Evolutionary conservation across 306 rosid genomes (phyloP), one percentile per base, ranked within the genome.

Genomic region (Cicer cuneatum): DNA sequence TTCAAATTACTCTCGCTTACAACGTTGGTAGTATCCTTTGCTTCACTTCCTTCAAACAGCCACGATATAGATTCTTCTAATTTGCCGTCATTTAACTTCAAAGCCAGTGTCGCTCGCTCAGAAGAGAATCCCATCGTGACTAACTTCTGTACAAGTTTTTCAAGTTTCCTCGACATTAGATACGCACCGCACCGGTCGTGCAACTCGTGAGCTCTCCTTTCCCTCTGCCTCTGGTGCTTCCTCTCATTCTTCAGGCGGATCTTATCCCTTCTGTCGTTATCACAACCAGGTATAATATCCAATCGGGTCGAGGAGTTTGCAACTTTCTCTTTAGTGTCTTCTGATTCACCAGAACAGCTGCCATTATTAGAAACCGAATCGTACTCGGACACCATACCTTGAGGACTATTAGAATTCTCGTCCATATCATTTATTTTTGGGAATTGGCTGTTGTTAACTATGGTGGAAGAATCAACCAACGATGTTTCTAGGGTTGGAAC

Each of bases 331-430:
- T 88, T 92, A 49, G 79, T 90, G 69, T 89, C 97, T 72, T 89
- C 96, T 8, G 96, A 92, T 81, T 92, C 97, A 29, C 96, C 96
- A 41, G 96, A 92, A 77, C 93, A 92, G 86, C 97, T 92, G 6
- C 90, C 96, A 39, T 84, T 92, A 69, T 85, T 92, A n/a, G 97
- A 92, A 82, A 92, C 81, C 14, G 96, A 80, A 81, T 92, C 97
- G 74, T 80, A 88, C 85, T 92, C 96, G 0, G 62, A 80, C 64
- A 82, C 79, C 0, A 87, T 69, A 57, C 89, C 86, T 63, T 78
- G 82, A 15, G 87, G 81, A 75, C 85, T 86, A 42, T 80, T 89
- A 35, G 91, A 82, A 81, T 85, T 84, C 74, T 90, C 96, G 66
- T 92, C 96, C 47, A 88, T 78, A 19, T 89, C 93, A 13, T 88